Evolutionary conservation across 768 basidiomycete species (phyloP).

Genomic region (Leccinellum albellum): DNA sequence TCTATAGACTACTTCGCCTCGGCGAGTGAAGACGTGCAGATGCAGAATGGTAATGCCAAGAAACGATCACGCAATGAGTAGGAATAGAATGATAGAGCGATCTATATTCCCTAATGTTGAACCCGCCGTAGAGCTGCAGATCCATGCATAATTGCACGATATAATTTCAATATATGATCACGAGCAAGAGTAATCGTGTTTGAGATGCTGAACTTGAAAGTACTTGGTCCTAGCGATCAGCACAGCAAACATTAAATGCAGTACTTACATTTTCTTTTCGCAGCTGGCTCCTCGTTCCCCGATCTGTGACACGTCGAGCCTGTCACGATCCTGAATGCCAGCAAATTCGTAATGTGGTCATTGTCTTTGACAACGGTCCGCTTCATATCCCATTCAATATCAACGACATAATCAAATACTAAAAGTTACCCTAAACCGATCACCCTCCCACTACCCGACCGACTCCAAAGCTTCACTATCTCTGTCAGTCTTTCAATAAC

Average conservation of each 20-base stretch:
- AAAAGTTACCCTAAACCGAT: too few relatives aligned
- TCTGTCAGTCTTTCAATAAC: too few relatives aligned
- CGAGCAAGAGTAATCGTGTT: background rate
- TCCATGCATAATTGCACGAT: background rate
- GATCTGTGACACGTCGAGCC: too few relatives aligned
- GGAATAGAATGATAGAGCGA: background rate
- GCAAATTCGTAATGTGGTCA: background rate
- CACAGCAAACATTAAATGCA: too few relatives aligned
- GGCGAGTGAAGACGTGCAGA: conserved; percentile 25
- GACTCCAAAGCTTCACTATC: too few relatives aligned
- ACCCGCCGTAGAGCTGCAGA: background rate
- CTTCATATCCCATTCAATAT: too few relatives aligned
- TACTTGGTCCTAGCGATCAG: background rate
- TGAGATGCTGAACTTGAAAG: too few relatives aligned
- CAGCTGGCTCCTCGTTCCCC: too few relatives aligned
- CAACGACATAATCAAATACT: too few relatives aligned
- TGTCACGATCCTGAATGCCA: background rate
- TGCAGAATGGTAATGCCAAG: conserved; percentile 42
- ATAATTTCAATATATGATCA: background rate
- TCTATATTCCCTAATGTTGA: background rate
- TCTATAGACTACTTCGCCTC: conserved; percentile 70
- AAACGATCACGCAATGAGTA: conserved; percentile 59
- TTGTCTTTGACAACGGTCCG: background rate
- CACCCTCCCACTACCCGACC: too few relatives aligned
- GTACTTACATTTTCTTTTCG: background rate